Conservation (phyloP, 2,329 filamentous ascomycete species). For the Pyrenochaeta sp. region DNA sequence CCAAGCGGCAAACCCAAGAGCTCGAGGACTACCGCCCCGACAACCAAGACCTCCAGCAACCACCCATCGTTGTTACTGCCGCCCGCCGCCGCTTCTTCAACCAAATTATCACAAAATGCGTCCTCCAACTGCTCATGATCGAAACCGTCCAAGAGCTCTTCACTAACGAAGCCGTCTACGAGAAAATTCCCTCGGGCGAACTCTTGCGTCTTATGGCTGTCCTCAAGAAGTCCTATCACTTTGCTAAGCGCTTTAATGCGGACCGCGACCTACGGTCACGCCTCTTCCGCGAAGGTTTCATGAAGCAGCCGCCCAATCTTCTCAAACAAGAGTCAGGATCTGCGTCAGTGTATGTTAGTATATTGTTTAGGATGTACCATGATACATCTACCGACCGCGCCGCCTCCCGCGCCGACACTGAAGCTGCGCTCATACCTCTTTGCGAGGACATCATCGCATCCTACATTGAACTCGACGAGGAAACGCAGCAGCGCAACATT, state of each 20-base stretch:
- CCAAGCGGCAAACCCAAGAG: conserved; percentile 51
- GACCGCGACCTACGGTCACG: conserved; percentile 95
- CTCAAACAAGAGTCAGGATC: conserved; percentile 95
- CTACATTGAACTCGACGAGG: conserved; percentile 88
- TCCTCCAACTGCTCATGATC: conserved; percentile 97
- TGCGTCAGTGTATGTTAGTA: conserved; percentile 93
- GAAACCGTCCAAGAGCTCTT: conserved; percentile 99
- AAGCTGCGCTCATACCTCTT: conserved; percentile 89
- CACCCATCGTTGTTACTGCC: conserved; percentile 90
- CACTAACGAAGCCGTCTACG: conserved; percentile 94
- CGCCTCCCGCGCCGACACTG: conserved; percentile 81
- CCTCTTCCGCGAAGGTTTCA: conserved; percentile 97
- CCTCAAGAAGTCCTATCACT: conserved; percentile 94
- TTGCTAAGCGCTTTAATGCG: conserved; percentile 96
- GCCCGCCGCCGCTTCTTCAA: conserved; percentile 97
- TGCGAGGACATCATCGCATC: conserved; percentile 92
- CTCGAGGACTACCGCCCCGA: conserved; percentile 90
- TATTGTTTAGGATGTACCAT: conserved; percentile 96
- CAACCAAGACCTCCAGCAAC: conserved; percentile 73
- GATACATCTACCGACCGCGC: conserved; percentile 85
- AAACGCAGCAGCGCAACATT: conserved; percentile 96
- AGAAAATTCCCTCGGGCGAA: conserved; percentile 88
- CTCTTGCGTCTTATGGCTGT: conserved; percentile 91
- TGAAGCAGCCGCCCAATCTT: conserved; percentile 98
- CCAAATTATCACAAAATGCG: conserved; percentile 98